Percentiles rank a stretch among this genome's conserved stretches.
These are phyloP conservation scores for Royoungia palumana DNA, from an alignment of 768 basidiomycete species.

Conservation along the genomic window DNA sequence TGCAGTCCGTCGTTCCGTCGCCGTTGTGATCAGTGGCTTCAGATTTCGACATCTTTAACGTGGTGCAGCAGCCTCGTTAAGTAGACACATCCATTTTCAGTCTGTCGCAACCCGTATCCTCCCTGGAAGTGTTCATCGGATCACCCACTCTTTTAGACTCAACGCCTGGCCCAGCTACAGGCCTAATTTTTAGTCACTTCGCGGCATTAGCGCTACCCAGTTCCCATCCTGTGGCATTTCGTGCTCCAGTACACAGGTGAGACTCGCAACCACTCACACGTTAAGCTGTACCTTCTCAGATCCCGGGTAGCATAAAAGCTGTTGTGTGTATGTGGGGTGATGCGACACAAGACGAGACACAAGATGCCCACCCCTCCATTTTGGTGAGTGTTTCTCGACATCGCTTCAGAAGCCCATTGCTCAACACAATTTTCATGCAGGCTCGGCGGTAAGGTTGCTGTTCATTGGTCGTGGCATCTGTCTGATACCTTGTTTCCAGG, in stretches of 20 bases:
- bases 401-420: background rate
- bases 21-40: constrained; percentile 9
- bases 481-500: constrained; percentile 36
- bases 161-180: background rate
- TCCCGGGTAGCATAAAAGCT: constrained; percentile 19
- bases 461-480: background rate
- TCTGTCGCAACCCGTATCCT: background rate
- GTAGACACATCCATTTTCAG: constrained; percentile 7
- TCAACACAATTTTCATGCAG: constrained; percentile 30
- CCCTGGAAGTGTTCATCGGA: background rate
- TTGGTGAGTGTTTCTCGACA: constrained; percentile 22
- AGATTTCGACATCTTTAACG: background rate
- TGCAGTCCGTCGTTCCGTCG: background rate
- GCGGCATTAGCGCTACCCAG: constrained; percentile 4
- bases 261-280: constrained; percentile 1
- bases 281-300: constrained; percentile 8
- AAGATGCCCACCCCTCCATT: constrained; percentile 31
- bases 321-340: background rate
- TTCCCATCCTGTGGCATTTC: constrained; percentile 20
- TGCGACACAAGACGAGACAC: constrained; percentile 9
- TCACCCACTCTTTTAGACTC: constrained; percentile 1
- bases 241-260: constrained; percentile 3
- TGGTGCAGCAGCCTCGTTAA: constrained; percentile 3
- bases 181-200: constrained; percentile 1
- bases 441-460: constrained; percentile 54